These are phyloP conservation scores for Colletotrichum agaves DNA, from an alignment of 2,329 filamentous ascomycete genomes.

Conservation along the genomic window DNA sequence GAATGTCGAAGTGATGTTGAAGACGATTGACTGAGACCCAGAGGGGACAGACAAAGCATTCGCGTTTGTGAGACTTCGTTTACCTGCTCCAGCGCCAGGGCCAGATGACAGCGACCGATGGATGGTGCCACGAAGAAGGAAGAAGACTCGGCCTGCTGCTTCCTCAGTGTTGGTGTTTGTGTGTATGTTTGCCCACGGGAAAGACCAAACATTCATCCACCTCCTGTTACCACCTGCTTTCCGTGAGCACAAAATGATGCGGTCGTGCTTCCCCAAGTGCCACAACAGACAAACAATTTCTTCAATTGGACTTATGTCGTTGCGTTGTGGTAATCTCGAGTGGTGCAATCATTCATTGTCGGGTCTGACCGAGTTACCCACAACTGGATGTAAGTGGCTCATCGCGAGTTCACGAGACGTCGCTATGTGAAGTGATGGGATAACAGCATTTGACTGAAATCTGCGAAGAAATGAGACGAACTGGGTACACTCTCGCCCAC, in stretches of 20 bases:
- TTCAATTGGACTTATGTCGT: background rate
- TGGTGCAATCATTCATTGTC: background rate
- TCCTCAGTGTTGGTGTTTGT: too few relatives aligned
- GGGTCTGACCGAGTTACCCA: background rate
- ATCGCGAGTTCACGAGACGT: background rate
- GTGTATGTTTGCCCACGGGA: too few relatives aligned
- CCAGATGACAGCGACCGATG: too few relatives aligned
- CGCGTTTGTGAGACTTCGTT: background rate
- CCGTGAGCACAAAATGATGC: background rate
- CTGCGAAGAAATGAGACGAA: too few relatives aligned
- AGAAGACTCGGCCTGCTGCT: too few relatives aligned
- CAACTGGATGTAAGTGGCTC: background rate
- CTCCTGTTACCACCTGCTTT: too few relatives aligned
- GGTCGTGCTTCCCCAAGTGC: background rate
- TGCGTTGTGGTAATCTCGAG: background rate
- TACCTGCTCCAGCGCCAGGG: background rate
- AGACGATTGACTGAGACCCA: too few relatives aligned
- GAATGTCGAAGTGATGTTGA: background rate
- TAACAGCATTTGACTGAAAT: too few relatives aligned
- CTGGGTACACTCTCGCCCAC: too few relatives aligned
- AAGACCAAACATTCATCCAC: too few relatives aligned
- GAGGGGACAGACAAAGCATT: background rate
- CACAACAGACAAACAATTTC: background rate
- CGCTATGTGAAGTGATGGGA: too few relatives aligned
- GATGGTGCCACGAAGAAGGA: too few relatives aligned